Percentiles rank a stretch among this genome's conserved stretches.
Conservation (phyloP, 305 asterid species). For the Fraxinus sp. region DNA sequence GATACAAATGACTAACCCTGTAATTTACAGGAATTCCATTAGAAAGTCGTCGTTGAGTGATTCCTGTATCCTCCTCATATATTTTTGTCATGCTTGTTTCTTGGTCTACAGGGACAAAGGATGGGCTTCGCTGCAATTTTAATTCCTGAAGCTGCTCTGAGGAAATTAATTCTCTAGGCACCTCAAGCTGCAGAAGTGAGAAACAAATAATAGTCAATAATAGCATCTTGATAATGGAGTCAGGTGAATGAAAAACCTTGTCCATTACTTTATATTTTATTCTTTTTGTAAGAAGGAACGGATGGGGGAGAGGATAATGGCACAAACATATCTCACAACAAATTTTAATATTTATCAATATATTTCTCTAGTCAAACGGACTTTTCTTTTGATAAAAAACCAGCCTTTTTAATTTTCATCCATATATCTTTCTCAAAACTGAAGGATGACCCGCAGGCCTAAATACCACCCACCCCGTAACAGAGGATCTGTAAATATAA, state of each 20-base stretch:
- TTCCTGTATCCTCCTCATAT: conserved; percentile 85
- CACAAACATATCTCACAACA: neutral
- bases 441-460: conserved; percentile 11
- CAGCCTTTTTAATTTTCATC: neutral
- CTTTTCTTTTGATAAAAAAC: neutral
- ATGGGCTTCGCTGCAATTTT: conserved; percentile 52
- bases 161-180: conserved; percentile 85
- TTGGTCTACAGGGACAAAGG: conserved; percentile 65
- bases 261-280: conserved; percentile 7
- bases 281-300: neutral
- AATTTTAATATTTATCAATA: neutral
- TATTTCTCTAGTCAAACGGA: conserved; percentile 9
- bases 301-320: neutral
- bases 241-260: conserved; percentile 17
- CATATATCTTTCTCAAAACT: conserved; percentile 10
- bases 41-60: conserved; percentile 81
- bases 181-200: conserved; percentile 73
- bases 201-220: conserved; percentile 24
- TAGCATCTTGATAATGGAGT: conserved; percentile 8
- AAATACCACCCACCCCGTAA: neutral
- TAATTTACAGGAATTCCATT: conserved; percentile 97
- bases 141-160: conserved; percentile 60
- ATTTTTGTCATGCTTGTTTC: conserved; percentile 51
- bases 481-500: conserved; percentile 6
- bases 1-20: conserved; percentile 50